Percentiles rank a stretch among this genome's conserved stretches.
Conservation (phyloP, 257 asterid genomes). For the Lycium barbarum region DNA sequence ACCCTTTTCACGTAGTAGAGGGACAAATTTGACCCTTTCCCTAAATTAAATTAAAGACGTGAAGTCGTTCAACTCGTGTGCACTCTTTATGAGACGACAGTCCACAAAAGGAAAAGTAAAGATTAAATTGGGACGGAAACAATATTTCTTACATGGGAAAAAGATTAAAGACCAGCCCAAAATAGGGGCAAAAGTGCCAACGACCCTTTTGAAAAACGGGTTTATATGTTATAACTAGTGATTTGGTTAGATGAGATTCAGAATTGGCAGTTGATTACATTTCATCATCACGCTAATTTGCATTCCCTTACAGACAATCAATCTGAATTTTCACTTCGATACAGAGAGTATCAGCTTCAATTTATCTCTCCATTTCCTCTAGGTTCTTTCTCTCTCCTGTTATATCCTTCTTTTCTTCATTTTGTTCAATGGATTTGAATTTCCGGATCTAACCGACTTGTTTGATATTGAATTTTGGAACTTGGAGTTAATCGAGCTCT, state of each 20-base stretch:
- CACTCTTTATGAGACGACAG: no score
- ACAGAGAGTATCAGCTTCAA: not conserved
- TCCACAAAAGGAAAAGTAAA: no score
- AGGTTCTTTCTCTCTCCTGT: not conserved
- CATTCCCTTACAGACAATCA: not conserved
- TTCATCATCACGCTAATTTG: slow-evolving; percentile 10
- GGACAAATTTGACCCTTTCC: no score
- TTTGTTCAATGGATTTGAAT: not conserved
- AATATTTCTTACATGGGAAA: no score
- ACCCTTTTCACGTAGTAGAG: no score
- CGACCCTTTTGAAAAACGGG: no score
- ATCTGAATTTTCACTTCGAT: not conserved
- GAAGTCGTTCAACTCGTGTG: no score
- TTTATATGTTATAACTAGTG: no score
- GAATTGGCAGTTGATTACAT: not conserved
- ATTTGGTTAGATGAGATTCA: not conserved
- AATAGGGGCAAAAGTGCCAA: no score
- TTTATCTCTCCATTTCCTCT: not conserved
- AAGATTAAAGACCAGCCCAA: no score
- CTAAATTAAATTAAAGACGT: no score
- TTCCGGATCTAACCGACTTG: slow-evolving; percentile 4
- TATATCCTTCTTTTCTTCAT: not conserved
- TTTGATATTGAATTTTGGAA: not conserved
- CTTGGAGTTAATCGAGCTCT: not conserved
- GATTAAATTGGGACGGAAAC: no score